Conservation (phyloP, 106 monocot genomes). For the Platanthera guangdongensis region DNA sequence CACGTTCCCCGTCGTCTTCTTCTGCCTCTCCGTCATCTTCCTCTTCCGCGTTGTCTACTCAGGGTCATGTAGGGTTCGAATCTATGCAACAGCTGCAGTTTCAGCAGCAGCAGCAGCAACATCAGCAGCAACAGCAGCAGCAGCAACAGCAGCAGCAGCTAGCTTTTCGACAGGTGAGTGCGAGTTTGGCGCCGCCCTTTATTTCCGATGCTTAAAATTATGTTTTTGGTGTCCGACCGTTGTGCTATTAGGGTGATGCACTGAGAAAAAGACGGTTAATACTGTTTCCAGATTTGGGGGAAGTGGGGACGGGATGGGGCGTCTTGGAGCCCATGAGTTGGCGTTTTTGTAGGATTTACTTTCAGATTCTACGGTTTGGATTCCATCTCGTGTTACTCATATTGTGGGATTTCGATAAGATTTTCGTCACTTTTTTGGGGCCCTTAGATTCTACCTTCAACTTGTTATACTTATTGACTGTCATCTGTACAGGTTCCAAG, state of each 20-base stretch:
- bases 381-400: conserved; percentile 1
- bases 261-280: conserved; percentile 10
- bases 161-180: conserved; percentile 40
- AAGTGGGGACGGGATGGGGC: conserved; percentile 9
- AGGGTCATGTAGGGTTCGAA: conserved; percentile 24
- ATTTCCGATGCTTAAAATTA: neutral
- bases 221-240: neutral
- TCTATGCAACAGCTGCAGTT: neutral
- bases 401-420: neutral
- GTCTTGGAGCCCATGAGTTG: neutral
- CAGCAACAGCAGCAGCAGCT: conserved; percentile 30
- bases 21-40: conserved; percentile 35
- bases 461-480: neutral
- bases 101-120: conserved; percentile 1
- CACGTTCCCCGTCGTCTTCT: conserved; percentile 16
- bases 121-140: conserved; percentile 2
- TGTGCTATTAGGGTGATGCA: neutral
- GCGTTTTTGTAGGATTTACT: neutral
- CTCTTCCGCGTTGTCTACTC: conserved; percentile 19
- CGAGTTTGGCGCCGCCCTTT: neutral
- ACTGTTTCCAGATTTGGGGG: conserved; percentile 3
- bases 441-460: neutral
- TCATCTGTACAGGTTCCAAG: neutral
- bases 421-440: conserved; percentile 1
- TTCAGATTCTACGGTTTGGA: neutral